Base-by-base conservation (phyloP, 768 basidiomycete genomes). In the Collybia sordida region DNA sequence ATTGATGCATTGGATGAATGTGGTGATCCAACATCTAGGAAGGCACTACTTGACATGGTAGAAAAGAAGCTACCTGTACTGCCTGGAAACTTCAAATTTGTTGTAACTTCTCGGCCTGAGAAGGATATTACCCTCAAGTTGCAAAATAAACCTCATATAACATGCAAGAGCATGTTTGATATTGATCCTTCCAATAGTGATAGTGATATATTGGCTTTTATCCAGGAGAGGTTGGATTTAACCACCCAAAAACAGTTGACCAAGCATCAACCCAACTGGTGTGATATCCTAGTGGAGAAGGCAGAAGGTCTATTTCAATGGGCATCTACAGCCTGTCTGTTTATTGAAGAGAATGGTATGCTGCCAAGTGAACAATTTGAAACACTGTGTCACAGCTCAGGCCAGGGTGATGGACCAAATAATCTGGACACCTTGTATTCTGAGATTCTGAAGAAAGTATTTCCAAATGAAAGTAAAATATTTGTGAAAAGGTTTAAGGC, bases 1-100 rank as follows among this genome's bases (percentile, higher is more conserved):
- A 53, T 73, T 17, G 72, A 73, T 51, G 71, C 63, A 3, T 51
- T n/a, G n/a, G n/a, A n/a, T n/a, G n/a, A n/a, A n/a, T n/a, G n/a
- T n/a, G n/a, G n/a, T n/a, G n/a, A n/a, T 73, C 22, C 36, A 5
- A 12, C 28, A 12, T 56, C 58, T 6, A 57, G 65, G 12, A 46
- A 48, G 18, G 25, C 39, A 3, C 44, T 70, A 3, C 55, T 70
- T 18, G 12, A 17, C 14, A 35, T 69, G 11, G 52, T 70, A 15
- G 44, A 52, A 4, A 22, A 42, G 6, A 42, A 45, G n/a, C 24
- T 56, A 1, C 15, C 17, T 14, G 45, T 54, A 3, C 58, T 69
- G 28, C 68, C 69, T 6, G 7, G 47, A n/a, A 59, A 60, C 34
- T 47, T 70, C 40, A 62, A 65, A n/a, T 39, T 73, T 46, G 40